These are phyloP conservation scores for Solanum chmielewskii DNA, from an alignment of 257 asterid genomes.

Conservation along the genomic window DNA sequence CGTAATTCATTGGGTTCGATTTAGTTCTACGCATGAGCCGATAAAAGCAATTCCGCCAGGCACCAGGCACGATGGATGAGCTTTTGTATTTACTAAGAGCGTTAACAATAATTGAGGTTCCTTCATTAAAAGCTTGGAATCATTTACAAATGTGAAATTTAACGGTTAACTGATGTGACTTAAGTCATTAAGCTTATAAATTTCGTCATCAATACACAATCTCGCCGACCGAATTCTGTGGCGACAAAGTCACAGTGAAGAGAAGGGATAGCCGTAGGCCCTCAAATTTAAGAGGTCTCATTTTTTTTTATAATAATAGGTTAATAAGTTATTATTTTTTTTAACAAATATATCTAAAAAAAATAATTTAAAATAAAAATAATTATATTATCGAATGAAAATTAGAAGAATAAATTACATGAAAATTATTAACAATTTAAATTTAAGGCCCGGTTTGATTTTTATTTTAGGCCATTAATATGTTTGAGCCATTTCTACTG, in stretches of 20 bases:
- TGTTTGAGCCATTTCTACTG: fast-evolving
- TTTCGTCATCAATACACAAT: neutral
- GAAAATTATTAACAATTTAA: too few relatives aligned
- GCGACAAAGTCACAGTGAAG: neutral
- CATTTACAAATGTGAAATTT: neutral
- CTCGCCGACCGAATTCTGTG: neutral
- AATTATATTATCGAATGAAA: too few relatives aligned
- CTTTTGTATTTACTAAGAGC: neutral
- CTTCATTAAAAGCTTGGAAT: constrained; percentile 20
- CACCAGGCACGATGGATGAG: neutral
- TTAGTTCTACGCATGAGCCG: neutral
- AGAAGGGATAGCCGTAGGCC: too few relatives aligned
- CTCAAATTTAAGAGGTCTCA: too few relatives aligned
- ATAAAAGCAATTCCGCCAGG: too few relatives aligned
- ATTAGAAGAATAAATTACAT: too few relatives aligned
- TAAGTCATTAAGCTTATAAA: constrained; percentile 39
- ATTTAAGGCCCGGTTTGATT: fast-evolving
- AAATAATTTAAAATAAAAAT: too few relatives aligned
- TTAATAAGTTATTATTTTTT: too few relatives aligned
- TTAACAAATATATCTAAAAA: too few relatives aligned
- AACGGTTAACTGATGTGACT: neutral
- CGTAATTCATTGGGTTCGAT: neutral
- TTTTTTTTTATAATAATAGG: too few relatives aligned
- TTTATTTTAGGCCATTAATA: too few relatives aligned
- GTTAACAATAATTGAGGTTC: constrained; percentile 28